Conservation (phyloP, 2,329 filamentous ascomycete genomes). For the Teratosphaeria gauchensis region DNA sequence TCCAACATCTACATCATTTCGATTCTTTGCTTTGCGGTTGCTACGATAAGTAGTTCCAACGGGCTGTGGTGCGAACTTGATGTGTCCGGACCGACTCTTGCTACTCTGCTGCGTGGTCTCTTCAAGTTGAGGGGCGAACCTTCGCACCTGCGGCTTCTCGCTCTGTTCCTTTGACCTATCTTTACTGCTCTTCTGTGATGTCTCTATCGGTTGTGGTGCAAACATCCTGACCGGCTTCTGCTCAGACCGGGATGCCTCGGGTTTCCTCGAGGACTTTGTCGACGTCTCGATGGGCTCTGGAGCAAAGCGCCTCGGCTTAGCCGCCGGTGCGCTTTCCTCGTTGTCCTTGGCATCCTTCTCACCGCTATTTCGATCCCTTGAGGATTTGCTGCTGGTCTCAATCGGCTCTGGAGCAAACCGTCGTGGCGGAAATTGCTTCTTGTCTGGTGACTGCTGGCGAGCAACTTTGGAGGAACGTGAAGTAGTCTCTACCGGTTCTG, state of each 20-base stretch:
- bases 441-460: constrained; percentile 13
- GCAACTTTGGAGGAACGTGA: constrained; percentile 26
- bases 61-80: constrained; percentile 25
- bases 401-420: constrained; percentile 8
- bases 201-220: constrained; percentile 62
- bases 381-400: constrained; percentile 44
- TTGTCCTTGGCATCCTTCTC: background rate
- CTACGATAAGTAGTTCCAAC: constrained; percentile 22
- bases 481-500: constrained; percentile 6
- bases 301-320: constrained; percentile 7
- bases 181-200: constrained; percentile 50
- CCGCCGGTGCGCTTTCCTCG: background rate
- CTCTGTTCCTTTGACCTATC: constrained; percentile 13
- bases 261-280: constrained; percentile 26
- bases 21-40: constrained; percentile 11
- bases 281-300: constrained; percentile 6
- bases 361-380: constrained; percentile 22
- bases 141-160: constrained; percentile 8
- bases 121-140: constrained; percentile 3
- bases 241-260: constrained; percentile 12
- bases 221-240: constrained; percentile 41
- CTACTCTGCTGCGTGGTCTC: constrained; percentile 23
- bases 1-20: constrained; percentile 6
- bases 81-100: constrained; percentile 11
- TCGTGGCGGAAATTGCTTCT: constrained; percentile 3